These are phyloP conservation scores for Cadophora malorum DNA, from an alignment of 2,329 filamentous ascomycete species.

Conservation along the genomic window DNA sequence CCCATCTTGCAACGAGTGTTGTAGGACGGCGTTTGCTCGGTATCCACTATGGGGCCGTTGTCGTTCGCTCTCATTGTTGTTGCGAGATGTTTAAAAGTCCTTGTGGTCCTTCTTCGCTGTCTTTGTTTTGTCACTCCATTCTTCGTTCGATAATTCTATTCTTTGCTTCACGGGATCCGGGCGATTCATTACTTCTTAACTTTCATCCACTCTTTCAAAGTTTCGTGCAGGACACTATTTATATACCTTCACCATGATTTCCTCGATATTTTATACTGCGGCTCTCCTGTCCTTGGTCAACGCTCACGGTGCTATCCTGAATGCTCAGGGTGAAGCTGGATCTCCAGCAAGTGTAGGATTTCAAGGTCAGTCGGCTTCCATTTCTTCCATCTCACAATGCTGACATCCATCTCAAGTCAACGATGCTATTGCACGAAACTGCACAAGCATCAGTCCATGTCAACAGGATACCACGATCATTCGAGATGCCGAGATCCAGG, in stretches of 20 bases:
- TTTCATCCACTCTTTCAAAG: conserved; percentile 39
- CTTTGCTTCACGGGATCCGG: conserved; percentile 36
- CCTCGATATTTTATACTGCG: conserved; percentile 43
- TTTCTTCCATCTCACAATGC: background rate
- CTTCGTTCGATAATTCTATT: conserved; percentile 36
- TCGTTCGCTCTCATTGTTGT: background rate
- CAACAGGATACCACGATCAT: conserved; percentile 71
- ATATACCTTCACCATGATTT: conserved; percentile 47
- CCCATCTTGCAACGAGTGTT: conserved; percentile 32
- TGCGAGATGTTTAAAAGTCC: conserved; percentile 19
- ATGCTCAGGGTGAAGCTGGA: conserved; percentile 53
- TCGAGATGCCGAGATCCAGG: conserved; percentile 59
- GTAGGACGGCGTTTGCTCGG: conserved; percentile 34
- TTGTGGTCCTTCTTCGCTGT: conserved; percentile 25
- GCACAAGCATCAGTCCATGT: conserved; percentile 68
- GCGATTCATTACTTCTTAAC: conserved; percentile 39
- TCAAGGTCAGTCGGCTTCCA: conserved; percentile 46
- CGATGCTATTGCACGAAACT: conserved; percentile 64
- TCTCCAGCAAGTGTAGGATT: conserved; percentile 54
- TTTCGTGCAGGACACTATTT: conserved; percentile 46
- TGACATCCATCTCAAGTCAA: conserved; percentile 51
- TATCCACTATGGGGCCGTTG: conserved; percentile 18
- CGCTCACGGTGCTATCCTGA: conserved; percentile 56
- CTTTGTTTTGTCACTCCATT: conserved; percentile 32
- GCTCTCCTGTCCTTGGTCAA: conserved; percentile 47